Conservation (phyloP, 2,329 filamentous ascomycete species). For the Pestalotiopsis sp. region DNA sequence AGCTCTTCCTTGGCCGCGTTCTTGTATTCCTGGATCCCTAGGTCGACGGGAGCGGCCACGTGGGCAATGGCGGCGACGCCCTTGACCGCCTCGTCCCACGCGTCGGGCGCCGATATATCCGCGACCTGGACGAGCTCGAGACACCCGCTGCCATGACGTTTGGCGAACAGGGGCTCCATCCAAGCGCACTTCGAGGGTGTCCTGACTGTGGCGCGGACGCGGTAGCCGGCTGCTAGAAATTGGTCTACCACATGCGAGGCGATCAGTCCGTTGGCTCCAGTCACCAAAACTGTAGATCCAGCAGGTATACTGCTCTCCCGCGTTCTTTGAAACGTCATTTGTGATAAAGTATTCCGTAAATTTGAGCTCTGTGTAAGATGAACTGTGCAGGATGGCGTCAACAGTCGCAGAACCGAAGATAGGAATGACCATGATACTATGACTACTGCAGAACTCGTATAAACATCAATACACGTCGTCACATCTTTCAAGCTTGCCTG, state of each 20-base stretch:
- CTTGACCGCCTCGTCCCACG: conserved; percentile 7
- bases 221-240: conserved; percentile 41
- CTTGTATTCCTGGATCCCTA: conserved; percentile 27
- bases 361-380: neutral
- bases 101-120: neutral
- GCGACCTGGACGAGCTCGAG: conserved; percentile 11
- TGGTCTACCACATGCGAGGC: conserved; percentile 42
- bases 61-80: conserved; percentile 27
- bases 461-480: too few species aligned
- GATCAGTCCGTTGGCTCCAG: conserved; percentile 42
- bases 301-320: neutral
- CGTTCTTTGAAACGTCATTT: neutral
- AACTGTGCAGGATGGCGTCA: neutral
- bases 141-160: conserved; percentile 4
- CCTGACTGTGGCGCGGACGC: conserved; percentile 36
- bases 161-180: conserved; percentile 1
- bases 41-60: conserved; percentile 25
- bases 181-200: conserved; percentile 6
- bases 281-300: conserved; percentile 8
- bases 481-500: too few species aligned
- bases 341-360: neutral
- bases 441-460: too few species aligned
- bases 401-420: neutral
- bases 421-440: too few species aligned
- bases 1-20: conserved; percentile 23